Conservation (phyloP, 345 rosid species). For the Cardamine resedifolia region DNA sequence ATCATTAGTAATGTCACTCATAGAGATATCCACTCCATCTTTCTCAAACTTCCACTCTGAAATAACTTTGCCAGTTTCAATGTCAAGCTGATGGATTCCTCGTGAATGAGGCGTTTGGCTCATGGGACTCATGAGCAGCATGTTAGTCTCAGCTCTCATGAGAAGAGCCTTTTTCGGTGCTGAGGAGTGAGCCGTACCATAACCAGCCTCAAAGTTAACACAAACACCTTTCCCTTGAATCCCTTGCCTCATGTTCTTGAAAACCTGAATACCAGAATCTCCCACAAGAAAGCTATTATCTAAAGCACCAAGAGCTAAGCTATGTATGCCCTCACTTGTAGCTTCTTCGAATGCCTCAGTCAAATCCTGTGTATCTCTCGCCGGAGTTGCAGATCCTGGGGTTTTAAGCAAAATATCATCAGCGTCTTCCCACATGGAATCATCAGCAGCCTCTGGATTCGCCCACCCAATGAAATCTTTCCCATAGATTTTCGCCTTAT, state of each 20-base stretch:
- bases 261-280: conserved; percentile 87
- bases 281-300: conserved; percentile 97
- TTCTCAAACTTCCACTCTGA: conserved; percentile 92
- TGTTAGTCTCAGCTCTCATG: conserved; percentile 95
- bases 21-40: conserved; percentile 92
- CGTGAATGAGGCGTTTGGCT: conserved; percentile 63
- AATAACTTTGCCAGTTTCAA: conserved; percentile 90
- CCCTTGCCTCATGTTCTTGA: conserved; percentile 85
- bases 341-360: conserved; percentile 95
- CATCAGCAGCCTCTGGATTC: conserved; percentile 91
- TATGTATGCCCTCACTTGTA: conserved; percentile 81
- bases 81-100: conserved; percentile 95
- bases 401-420: conserved; percentile 65
- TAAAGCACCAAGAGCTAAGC: conserved; percentile 95
- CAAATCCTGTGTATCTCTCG: conserved; percentile 63
- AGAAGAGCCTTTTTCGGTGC: conserved; percentile 88
- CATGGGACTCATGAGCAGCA: conserved; percentile 95
- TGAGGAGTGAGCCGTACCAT: conserved; percentile 51
- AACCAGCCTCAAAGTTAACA: conserved; percentile 67
- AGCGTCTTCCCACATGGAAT: conserved; percentile 98
- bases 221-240: conserved; percentile 93
- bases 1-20: conserved; percentile 92
- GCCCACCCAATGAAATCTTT: conserved; percentile 94
- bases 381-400: conserved; percentile 61
- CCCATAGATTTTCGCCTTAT: conserved; percentile 76